Percentiles rank a stretch among this genome's conserved stretches.
Conservation (phyloP, 139 green algal genomes). For the Chlamydomonas schloesseri region DNA sequence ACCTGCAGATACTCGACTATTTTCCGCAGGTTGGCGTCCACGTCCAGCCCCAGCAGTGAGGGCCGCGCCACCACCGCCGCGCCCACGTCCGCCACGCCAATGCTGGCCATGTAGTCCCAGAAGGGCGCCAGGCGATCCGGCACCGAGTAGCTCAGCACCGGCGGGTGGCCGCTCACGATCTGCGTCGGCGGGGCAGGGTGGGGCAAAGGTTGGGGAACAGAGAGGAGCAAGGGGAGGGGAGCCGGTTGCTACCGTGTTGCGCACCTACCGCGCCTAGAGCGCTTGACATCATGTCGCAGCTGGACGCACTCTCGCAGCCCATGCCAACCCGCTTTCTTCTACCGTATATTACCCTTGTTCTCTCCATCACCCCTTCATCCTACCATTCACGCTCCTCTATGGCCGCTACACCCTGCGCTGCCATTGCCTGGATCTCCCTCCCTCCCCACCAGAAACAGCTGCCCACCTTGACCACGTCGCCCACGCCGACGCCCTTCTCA, state of each 20-base stretch:
- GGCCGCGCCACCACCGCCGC: slow-evolving; percentile 67
- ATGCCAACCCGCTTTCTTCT: no score
- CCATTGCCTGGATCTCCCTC: no score
- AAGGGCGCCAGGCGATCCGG: slow-evolving; percentile 71
- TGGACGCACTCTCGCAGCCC: no score
- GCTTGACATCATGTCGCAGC: no score
- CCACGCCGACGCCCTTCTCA: slow-evolving; percentile 49
- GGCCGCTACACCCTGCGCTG: no score
- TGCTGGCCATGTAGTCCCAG: slow-evolving; percentile 63
- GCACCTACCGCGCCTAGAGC: no score
- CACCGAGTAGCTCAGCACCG: slow-evolving; percentile 78
- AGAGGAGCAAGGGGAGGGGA: not conserved
- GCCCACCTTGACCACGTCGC: slow-evolving; percentile 58
- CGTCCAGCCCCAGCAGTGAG: slow-evolving; percentile 78
- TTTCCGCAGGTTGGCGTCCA: slow-evolving; percentile 62
- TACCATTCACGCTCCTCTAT: no score
- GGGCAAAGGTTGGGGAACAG: not conserved
- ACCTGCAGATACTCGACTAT: slow-evolving; percentile 74
- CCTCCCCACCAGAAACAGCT: no score
- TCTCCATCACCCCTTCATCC: no score
- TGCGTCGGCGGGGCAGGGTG: slow-evolving; percentile 33
- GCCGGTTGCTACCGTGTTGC: no score
- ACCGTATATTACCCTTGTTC: no score
- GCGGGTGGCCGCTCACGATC: slow-evolving; percentile 76
- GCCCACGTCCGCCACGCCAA: slow-evolving; percentile 46